Base-by-base conservation (phyloP, 2,329 filamentous ascomycete genomes). In the Colletotrichum euphorbiae region DNA sequence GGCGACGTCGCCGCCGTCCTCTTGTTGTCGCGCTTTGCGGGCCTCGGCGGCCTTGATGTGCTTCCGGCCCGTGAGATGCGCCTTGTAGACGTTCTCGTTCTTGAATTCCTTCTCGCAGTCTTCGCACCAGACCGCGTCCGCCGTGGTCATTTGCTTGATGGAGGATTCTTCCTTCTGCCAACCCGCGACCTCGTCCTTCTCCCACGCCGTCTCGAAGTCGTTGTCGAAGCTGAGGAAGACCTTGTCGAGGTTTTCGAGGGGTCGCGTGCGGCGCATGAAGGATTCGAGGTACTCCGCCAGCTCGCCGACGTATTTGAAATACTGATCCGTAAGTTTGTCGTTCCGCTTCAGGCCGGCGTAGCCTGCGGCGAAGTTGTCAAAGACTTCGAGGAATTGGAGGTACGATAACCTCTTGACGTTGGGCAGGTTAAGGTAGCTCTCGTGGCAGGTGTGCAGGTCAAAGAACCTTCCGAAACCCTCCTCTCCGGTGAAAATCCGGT, bases 51-150 rank as follows among this genome's bases (percentile, higher is more conserved):
- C 93, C 74, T 93, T 93, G 77, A 95, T 88, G 78, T 99, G 96
- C 77, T 98, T 99, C 81, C 97, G 95, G 46, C 95, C 95, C 0
- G 84, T 91, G 69, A 99, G 81, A 78, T 99, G 96, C 42, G 89
- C 90, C 74, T 94, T 94, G 83, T 97, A 97, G 54, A 98, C 93
- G 70, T 97, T 97, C 72, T 96, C 90, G 75, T 98, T 98, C 75
- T 93, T 94, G 81, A 98, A 99, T 68, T 95, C 93, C 80, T 94
- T 98, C 76, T 96, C 91, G 77, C 96, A 99, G 70, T 94, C 94
- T 6, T 91, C 85, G 75, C 96, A 99, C 92, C 93, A 98, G 15
- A 94, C 86, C 0, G 91, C 93, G 59, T 93, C 90, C 1, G 74
- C 84, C 75, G 75, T 75, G 62, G 78, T 81, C 2, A 77, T 33